Conservation (phyloP, 2,329 filamentous ascomycete genomes). For the Pestalotiopsis sp. region DNA sequence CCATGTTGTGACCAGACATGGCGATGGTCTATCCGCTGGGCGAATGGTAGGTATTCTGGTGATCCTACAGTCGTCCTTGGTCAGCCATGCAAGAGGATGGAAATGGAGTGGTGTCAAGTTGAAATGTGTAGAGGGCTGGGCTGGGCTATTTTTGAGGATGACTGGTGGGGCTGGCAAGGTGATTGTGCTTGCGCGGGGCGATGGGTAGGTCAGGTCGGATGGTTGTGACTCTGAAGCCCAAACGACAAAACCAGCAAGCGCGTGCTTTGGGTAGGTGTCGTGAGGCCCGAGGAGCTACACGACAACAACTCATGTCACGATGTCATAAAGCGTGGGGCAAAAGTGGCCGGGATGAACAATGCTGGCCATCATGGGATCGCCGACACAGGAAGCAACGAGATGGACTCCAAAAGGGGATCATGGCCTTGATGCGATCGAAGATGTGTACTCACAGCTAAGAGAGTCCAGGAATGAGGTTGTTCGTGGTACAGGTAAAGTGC, state of each 20-base stretch:
- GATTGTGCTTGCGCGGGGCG: neutral
- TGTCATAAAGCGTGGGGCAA: constrained; percentile 10
- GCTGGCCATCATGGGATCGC: neutral
- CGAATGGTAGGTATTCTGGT: neutral
- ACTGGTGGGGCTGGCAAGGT: neutral
- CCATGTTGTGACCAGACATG: constrained; percentile 67
- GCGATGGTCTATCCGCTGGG: constrained; percentile 35
- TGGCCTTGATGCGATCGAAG: constrained; percentile 14
- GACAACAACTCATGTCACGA: neutral
- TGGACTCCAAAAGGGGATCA: neutral
- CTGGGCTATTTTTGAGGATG: neutral
- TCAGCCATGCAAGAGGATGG: neutral
- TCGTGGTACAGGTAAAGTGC: constrained; percentile 20
- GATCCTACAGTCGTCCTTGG: neutral
- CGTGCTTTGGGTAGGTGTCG: neutral
- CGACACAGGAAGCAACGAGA: neutral
- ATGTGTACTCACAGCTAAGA: constrained; percentile 43
- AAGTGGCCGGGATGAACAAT: neutral
- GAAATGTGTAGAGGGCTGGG: neutral
- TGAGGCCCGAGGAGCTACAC: neutral
- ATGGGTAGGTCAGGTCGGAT: neutral
- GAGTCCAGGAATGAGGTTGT: constrained; percentile 34
- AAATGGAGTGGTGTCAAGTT: neutral
- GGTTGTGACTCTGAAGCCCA: neutral
- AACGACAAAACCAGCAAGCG: neutral